These are phyloP conservation scores for Aspergillus sojae DNA, from an alignment of 2,329 filamentous ascomycete species.

Conservation along the genomic window DNA sequence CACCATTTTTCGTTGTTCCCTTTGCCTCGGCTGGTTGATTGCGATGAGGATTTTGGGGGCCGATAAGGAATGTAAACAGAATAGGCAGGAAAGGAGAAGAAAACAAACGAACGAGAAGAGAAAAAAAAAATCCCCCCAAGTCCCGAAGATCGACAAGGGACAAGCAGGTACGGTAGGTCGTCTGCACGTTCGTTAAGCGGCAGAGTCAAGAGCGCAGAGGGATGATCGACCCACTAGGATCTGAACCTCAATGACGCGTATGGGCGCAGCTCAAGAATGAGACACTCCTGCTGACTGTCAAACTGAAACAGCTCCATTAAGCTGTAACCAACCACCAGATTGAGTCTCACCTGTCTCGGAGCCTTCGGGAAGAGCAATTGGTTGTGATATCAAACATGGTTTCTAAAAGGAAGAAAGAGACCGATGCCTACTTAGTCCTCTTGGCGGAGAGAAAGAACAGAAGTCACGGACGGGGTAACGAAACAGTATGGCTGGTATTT, in stretches of 20 bases:
- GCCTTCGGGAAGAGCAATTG: neutral
- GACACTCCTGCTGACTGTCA: constrained; percentile 7
- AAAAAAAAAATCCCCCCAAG: constrained; percentile 4
- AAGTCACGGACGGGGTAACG: neutral
- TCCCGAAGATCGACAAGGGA: constrained; percentile 12
- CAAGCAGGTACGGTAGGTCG: neutral
- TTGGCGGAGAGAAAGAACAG: too few species aligned
- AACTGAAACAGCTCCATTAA: constrained; percentile 12
- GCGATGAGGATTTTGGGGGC: neutral
- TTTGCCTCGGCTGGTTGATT: neutral
- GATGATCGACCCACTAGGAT: constrained; percentile 25
- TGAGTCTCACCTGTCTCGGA: neutral
- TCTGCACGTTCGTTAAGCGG: constrained; percentile 4
- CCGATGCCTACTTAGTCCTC: too few species aligned
- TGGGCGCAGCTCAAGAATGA: constrained; percentile 11
- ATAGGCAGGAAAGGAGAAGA: neutral
- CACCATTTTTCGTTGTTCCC: constrained; percentile 12
- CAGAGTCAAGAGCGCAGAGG: constrained; percentile 4
- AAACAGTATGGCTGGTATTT: neutral
- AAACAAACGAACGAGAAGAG: neutral
- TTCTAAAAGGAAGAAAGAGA: too few species aligned
- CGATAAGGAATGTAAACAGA: neutral
- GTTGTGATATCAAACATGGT: neutral
- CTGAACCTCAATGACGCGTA: constrained; percentile 24
- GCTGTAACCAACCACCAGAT: neutral